Conservation (phyloP, 2,329 filamentous ascomycete species). For the Sporothrix mexicana region DNA sequence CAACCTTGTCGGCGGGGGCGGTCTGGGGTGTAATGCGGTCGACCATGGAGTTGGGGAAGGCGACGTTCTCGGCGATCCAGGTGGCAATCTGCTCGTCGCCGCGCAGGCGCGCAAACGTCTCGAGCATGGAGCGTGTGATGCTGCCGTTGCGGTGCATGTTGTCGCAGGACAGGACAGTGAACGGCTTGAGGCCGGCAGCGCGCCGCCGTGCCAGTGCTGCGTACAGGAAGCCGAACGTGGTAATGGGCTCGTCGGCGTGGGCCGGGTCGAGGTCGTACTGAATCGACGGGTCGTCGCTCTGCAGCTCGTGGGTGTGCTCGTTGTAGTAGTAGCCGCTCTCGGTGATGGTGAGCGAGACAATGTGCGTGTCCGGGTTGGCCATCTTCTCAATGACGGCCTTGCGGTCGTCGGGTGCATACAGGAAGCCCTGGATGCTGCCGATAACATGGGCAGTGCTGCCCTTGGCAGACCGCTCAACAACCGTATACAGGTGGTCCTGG, state of each 20-base stretch:
- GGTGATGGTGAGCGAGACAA: constrained; percentile 62
- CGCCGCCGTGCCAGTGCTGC: constrained; percentile 55
- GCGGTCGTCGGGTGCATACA: constrained; percentile 58
- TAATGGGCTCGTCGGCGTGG: constrained; percentile 52
- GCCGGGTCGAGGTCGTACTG: constrained; percentile 55
- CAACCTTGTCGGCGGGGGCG: constrained; percentile 51
- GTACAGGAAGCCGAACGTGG: constrained; percentile 60
- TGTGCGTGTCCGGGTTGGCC: constrained; percentile 59
- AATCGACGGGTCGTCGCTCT: constrained; percentile 56
- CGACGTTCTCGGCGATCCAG: constrained; percentile 56
- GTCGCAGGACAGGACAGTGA: constrained; percentile 61
- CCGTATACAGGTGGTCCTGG: constrained; percentile 60
- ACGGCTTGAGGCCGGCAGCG: constrained; percentile 55
- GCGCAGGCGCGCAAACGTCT: constrained; percentile 55
- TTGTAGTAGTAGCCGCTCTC: constrained; percentile 64
- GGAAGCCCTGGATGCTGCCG: constrained; percentile 59
- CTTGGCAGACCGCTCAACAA: constrained; percentile 59
- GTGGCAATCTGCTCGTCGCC: constrained; percentile 53
- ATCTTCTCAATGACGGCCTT: constrained; percentile 61
- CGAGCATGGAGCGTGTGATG: constrained; percentile 59
- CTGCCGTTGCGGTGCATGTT: constrained; percentile 64
- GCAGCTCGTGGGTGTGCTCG: constrained; percentile 61
- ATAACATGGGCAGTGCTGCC: constrained; percentile 56
- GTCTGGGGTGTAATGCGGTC: constrained; percentile 62
- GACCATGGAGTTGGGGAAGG: constrained; percentile 62